A percentile compares a stretch with the other conserved stretches of the same genome.
phyloP scores from a whole-genome alignment of 2,329 filamentous ascomycete genomes.

The Exophiala calicioides region DNA sequence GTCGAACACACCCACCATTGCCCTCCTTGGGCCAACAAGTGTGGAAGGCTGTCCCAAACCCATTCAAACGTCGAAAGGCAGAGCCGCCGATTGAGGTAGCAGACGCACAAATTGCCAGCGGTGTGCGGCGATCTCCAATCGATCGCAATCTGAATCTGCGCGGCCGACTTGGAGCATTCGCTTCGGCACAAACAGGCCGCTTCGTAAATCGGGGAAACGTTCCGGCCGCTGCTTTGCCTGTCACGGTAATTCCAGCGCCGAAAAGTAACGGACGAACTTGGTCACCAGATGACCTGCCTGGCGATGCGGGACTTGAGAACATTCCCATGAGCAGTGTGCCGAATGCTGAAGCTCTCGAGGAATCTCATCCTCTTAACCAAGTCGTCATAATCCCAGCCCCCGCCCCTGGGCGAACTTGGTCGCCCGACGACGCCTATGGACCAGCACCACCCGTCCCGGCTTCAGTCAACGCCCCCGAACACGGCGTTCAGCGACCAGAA shows the following conservation, averaged over 20 bases:
- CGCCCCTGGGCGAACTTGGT: constrained; percentile 57
- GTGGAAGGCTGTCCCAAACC: constrained; percentile 57
- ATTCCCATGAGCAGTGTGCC: background rate
- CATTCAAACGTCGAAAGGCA: constrained; percentile 59
- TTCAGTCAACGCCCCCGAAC: background rate
- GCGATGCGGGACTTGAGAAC: constrained; percentile 7
- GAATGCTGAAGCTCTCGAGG: background rate
- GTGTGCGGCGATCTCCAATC: constrained; percentile 25
- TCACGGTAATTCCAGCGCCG: constrained; percentile 63
- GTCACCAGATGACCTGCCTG: constrained; percentile 47
- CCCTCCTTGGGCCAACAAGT: constrained; percentile 37
- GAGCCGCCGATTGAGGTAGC: constrained; percentile 63
- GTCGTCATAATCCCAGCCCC: constrained; percentile 63
- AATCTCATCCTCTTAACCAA: background rate
- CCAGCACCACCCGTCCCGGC: background rate
- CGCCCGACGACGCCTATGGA: constrained; percentile 43
- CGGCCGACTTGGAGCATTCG: constrained; percentile 50
- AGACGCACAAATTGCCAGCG: constrained; percentile 54
- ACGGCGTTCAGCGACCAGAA: constrained; percentile 2
- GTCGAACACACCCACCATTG: constrained; percentile 30
- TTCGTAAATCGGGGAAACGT: constrained; percentile 41
- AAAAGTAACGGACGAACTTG: constrained; percentile 56
- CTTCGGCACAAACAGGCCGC: constrained; percentile 51
- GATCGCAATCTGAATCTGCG: constrained; percentile 42
- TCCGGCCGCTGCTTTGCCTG: constrained; percentile 49